These are phyloP conservation scores for Collybia nuda DNA, from an alignment of 768 basidiomycete genomes.

Conservation along the genomic window DNA sequence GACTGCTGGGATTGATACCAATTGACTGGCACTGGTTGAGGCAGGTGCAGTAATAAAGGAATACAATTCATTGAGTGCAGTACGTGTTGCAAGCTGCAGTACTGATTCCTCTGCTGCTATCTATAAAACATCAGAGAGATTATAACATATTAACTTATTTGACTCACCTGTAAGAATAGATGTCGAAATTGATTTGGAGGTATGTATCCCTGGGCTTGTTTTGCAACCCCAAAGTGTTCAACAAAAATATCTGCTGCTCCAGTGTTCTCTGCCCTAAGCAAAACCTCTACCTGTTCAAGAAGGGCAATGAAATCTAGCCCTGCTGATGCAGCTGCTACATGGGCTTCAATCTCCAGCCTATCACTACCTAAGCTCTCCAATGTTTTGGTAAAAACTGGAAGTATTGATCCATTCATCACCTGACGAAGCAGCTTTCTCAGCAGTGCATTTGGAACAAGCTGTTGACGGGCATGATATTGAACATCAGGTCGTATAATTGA, in stretches of 20 bases:
- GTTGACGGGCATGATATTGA: neutral
- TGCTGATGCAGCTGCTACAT: neutral
- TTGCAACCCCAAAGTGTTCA: no score
- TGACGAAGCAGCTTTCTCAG: no score
- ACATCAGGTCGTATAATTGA: neutral
- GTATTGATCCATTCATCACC: neutral
- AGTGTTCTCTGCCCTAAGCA: no score
- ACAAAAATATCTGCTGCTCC: no score
- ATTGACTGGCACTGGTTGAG: neutral
- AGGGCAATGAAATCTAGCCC: neutral
- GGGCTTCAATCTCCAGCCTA: neutral
- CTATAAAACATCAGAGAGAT: neutral
- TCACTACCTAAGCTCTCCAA: no score
- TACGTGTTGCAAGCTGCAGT: neutral
- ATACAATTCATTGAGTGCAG: neutral
- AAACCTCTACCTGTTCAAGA: no score
- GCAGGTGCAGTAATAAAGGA: neutral
- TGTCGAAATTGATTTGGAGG: no score
- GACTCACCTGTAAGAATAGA: no score
- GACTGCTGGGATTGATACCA: neutral
- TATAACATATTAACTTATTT: neutral
- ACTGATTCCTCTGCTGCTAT: neutral
- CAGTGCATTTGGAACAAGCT: neutral
- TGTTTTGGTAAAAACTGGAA: neutral
- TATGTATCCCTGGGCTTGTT: no score